A percentile compares a stretch with the other conserved stretches of the same genome.
Conservation (phyloP, 2,329 filamentous ascomycete genomes). For the Arachnopeziza araneosa region DNA sequence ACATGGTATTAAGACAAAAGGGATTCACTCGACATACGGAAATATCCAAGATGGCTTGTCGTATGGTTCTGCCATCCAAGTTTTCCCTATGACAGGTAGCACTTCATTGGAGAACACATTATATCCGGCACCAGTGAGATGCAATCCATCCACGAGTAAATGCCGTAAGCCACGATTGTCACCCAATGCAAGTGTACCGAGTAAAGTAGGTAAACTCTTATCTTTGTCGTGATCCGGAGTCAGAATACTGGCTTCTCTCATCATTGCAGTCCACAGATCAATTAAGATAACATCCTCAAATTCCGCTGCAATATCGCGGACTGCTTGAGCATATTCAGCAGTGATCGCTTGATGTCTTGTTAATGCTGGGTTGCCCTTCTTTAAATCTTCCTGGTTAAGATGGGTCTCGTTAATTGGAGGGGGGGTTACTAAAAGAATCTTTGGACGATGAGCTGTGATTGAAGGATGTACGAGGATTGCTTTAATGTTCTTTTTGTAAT, state of each 20-base stretch:
- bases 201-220: conserved; percentile 1
- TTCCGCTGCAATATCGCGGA: conserved; percentile 38
- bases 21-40: conserved; percentile 17
- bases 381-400: conserved; percentile 30
- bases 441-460: conserved; percentile 63
- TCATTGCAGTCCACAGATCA: conserved; percentile 75
- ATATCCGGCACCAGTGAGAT: conserved; percentile 28
- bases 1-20: neutral
- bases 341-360: conserved; percentile 54
- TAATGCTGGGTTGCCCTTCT: conserved; percentile 31
- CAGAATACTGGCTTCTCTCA: conserved; percentile 60
- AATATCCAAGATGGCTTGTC: conserved; percentile 23
- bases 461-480: conserved; percentile 67
- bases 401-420: conserved; percentile 65
- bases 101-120: conserved; percentile 20
- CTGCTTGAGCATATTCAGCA: conserved; percentile 61
- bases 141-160: conserved; percentile 27
- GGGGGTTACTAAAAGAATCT: conserved; percentile 73
- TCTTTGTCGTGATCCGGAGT: conserved; percentile 32
- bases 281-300: conserved; percentile 52
- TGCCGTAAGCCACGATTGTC: conserved; percentile 15
- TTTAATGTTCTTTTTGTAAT: conserved; percentile 68
- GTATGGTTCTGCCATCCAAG: conserved; percentile 19
- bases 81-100: conserved; percentile 17
- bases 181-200: conserved; percentile 17